Base-by-base conservation (phyloP, 2,329 filamentous ascomycete genomes). In the Pseudogymnoascus sp. region DNA sequence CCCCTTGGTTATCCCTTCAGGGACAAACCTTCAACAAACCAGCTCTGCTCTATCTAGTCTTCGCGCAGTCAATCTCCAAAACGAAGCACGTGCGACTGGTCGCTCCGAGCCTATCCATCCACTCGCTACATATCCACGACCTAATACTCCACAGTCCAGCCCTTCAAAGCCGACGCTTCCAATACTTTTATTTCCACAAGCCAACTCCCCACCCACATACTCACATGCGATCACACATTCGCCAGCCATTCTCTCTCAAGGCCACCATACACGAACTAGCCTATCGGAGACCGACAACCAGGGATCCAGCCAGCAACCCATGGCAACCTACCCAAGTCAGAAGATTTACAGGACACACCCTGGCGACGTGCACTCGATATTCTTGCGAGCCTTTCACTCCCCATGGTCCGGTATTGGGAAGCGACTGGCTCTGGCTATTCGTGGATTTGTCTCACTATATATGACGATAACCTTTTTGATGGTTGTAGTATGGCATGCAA, bases 381-480 rank as follows among this genome's bases (percentile, higher is more conserved):
- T 72, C 54, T 66, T 72, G 35, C 69, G 70, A 22, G 67, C 70
- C 58, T 73, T 70, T 63, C 70, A 73, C 61, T 71, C 70, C 12
- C 70, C 71, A 65, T 73, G 70, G 70, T 32, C 58, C 37, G 60
- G 20, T 20, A 66, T 74, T 16, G 63, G 66, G 16, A 70, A 72
- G 54, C 70, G 67, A 47, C 58, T 61, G 7, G 65, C 73, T 16
- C 60, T 70, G 25, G 58, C 61, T 12, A 61, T 70, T 20, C 67
- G 71, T 58, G 63, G 63, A 35, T 32, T 69, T 18, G 61, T 66
- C 57, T 64, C 68, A 6, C 20, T 59, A 30, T 70, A 70, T 58
- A 38, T 72, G 38, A 22, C 67, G 30, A 58, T 63, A 37, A 64
- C 64, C 18, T 66, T 69, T 38, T 28, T 65, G 16, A 39, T 68